Evolutionary conservation across 139 green algal genomes (phyloP).

Genomic region (Chlamydomonas incerta): DNA sequence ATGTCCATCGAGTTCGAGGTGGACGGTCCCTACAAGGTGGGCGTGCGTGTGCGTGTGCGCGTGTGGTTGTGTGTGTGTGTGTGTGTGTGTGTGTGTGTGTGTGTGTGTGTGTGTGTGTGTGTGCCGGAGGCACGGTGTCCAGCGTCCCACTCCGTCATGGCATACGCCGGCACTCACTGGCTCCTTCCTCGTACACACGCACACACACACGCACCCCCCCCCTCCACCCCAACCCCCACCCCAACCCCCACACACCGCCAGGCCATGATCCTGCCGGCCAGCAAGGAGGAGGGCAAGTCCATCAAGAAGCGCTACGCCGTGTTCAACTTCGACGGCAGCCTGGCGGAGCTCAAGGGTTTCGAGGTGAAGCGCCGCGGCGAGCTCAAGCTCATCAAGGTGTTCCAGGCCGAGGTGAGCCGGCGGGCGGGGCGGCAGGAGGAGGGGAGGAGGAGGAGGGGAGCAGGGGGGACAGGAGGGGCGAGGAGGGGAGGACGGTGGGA

Average conservation of each 20-base stretch:
- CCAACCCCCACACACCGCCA: no score
- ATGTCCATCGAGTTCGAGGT: slow-evolving; percentile 99
- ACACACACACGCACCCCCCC: neutral
- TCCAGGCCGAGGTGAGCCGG: slow-evolving; percentile 83
- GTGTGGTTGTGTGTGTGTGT: neutral
- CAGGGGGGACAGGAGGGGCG: neutral
- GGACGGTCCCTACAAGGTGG: slow-evolving; percentile 91
- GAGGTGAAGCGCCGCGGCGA: slow-evolving; percentile 96
- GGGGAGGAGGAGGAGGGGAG: neutral
- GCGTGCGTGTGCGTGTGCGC: neutral
- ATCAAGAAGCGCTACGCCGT: slow-evolving; percentile 99
- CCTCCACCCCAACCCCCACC: neutral
- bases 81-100: neutral
- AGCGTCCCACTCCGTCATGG: no score
- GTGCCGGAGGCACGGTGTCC: no score
- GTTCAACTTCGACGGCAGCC: slow-evolving; percentile 93
- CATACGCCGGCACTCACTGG: no score
- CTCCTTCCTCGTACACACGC: no score
- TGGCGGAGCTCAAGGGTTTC: slow-evolving; percentile 98
- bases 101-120: neutral
- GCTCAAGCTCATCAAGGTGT: slow-evolving; percentile 99
- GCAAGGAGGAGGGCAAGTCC: slow-evolving; percentile 96
- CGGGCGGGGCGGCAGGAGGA: neutral
- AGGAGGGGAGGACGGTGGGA: no score
- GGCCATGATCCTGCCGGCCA: slow-evolving; percentile 95